These are phyloP conservation scores for Castanea crenata DNA, from an alignment of 306 rosid genomes.

Conservation along the genomic window DNA sequence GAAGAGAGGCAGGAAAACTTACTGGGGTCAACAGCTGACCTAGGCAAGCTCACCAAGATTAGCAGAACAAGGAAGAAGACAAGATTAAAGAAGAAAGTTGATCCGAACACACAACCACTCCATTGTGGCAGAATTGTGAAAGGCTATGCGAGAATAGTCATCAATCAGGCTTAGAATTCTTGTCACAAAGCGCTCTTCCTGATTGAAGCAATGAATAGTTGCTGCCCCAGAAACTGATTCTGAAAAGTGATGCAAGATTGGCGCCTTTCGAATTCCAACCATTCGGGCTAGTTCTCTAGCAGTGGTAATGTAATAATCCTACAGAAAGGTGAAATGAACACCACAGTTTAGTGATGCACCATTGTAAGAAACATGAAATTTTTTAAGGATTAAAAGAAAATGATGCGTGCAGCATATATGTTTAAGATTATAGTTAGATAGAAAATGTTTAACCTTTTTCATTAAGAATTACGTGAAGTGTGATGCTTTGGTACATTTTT, in stretches of 20 bases:
- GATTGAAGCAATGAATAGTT: slow-evolving; percentile 71
- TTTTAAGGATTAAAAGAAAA: background rate
- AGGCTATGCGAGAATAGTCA: slow-evolving; percentile 68
- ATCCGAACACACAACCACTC: slow-evolving; percentile 81
- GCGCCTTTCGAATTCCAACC: slow-evolving; percentile 80
- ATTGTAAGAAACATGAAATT: background rate
- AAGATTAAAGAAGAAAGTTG: slow-evolving; percentile 73
- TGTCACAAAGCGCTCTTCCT: slow-evolving; percentile 50
- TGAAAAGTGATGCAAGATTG: slow-evolving; percentile 81
- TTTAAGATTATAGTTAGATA: background rate
- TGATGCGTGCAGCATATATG: background rate
- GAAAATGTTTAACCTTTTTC: background rate
- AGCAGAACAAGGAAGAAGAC: slow-evolving; percentile 62
- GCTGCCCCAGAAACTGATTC: slow-evolving; percentile 67
- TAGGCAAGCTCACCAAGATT: slow-evolving; percentile 66
- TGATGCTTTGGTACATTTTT: background rate
- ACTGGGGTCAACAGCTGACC: slow-evolving; percentile 75
- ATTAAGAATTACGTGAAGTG: background rate
- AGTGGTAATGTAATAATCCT: slow-evolving; percentile 76
- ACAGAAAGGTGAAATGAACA: slow-evolving; percentile 18
- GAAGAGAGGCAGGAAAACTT: slow-evolving; percentile 28
- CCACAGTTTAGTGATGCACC: background rate
- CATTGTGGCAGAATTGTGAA: slow-evolving; percentile 79
- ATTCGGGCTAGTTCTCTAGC: slow-evolving; percentile 84
- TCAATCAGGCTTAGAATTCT: slow-evolving; percentile 48